Conservation (phyloP, 192 early-diverging fungal species). For the Podila epicladia region DNA sequence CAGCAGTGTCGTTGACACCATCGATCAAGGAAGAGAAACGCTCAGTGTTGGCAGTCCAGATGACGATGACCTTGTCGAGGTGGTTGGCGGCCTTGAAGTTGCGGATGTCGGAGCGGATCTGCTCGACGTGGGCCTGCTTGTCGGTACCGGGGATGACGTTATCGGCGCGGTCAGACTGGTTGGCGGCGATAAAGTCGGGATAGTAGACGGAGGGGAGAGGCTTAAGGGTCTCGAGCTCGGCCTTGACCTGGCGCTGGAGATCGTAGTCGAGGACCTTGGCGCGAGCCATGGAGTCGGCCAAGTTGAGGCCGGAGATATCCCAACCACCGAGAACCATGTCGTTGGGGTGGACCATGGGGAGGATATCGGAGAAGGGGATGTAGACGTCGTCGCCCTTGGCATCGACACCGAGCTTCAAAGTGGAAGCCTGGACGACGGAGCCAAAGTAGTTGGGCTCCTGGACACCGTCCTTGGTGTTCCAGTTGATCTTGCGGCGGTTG, state of each 20-base stretch:
- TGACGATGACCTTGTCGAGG: constrained; percentile 93
- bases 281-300: constrained; percentile 93
- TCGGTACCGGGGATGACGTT: constrained; percentile 84
- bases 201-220: constrained; percentile 98
- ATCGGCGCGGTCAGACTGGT: constrained; percentile 97
- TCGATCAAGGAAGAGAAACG: constrained; percentile 84
- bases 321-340: constrained; percentile 98
- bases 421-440: constrained; percentile 95
- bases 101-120: constrained; percentile 95
- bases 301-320: constrained; percentile 91
- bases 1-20: constrained; percentile 98
- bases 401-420: constrained; percentile 93
- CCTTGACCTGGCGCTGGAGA: constrained; percentile 91
- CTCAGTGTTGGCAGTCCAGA: constrained; percentile 99
- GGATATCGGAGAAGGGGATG: constrained; percentile 91
- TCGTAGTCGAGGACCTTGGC: constrained; percentile 97
- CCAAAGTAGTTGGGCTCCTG: constrained; percentile 98
- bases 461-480: constrained; percentile 93
- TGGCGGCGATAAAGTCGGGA: constrained; percentile 99
- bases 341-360: constrained; percentile 97
- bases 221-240: constrained; percentile 82
- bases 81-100: constrained; percentile 91
- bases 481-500: constrained; percentile 88
- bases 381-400: constrained; percentile 87
- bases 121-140: constrained; percentile 93